Evolutionary conservation across 1,284 basidiomycete species (phyloP).

Genomic region (Rhizoctonia solani): DNA sequence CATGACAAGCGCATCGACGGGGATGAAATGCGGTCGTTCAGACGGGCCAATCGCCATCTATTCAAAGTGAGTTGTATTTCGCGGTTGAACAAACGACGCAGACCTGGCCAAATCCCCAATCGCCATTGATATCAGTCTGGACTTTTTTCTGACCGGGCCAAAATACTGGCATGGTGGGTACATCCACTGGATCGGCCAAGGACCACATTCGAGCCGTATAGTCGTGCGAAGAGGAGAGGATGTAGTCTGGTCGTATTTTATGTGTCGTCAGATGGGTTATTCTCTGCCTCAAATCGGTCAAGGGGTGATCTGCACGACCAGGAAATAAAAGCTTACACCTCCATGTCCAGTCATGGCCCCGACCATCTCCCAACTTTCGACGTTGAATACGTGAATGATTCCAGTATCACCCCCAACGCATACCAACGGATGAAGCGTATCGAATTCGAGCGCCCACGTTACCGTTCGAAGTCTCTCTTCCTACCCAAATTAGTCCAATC

Average conservation of each 20-base stretch:
- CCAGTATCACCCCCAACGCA: background rate
- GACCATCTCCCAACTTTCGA: constrained; percentile 16
- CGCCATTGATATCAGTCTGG: background rate
- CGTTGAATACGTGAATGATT: constrained; percentile 10
- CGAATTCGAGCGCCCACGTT: constrained; percentile 30
- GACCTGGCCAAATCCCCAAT: constrained; percentile 6
- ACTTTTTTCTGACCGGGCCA: constrained; percentile 21
- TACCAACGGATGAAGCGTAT: constrained; percentile 20
- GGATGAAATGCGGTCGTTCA: background rate
- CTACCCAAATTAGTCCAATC: background rate
- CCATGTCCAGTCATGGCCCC: constrained; percentile 27
- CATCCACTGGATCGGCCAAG: constrained; percentile 24
- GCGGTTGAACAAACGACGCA: background rate
- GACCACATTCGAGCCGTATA: constrained; percentile 27
- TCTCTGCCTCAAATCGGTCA: background rate
- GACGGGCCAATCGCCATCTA: background rate
- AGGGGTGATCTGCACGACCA: background rate
- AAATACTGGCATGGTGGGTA: background rate
- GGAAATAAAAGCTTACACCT: constrained; percentile 1
- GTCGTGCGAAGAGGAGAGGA: constrained; percentile 25
- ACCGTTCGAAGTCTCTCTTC: constrained; percentile 9
- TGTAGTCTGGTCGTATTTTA: constrained; percentile 23
- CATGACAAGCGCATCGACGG: background rate
- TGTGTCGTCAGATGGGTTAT: constrained; percentile 26
- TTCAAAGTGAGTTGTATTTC: background rate